Evolutionary conservation across 2,329 filamentous ascomycete genomes (phyloP).

Genomic region (Alternaria brassicicola): DNA sequence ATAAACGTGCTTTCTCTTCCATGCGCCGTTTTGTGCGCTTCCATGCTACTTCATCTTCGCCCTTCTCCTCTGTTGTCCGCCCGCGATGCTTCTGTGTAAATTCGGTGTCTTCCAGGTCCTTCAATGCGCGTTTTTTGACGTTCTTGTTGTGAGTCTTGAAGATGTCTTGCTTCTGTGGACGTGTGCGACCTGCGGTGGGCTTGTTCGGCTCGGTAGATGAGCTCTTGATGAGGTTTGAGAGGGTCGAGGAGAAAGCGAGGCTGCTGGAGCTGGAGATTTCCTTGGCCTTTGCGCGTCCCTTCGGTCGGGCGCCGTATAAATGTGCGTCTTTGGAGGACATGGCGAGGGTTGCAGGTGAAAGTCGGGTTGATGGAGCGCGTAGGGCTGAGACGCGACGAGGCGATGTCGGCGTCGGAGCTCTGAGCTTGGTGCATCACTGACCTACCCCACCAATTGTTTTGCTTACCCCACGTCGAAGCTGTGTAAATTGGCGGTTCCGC

Average conservation of each 20-base stretch:
- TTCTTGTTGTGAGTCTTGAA: conserved; percentile 71
- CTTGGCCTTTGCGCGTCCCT: conserved; percentile 61
- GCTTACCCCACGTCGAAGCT: conserved; percentile 22
- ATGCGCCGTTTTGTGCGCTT: conserved; percentile 78
- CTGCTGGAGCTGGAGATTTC: conserved; percentile 72
- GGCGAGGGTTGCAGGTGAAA: conserved; percentile 8
- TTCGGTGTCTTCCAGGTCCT: conserved; percentile 62
- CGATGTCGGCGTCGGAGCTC: conserved; percentile 37
- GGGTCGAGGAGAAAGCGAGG: conserved; percentile 85
- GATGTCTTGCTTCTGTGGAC: conserved; percentile 69
- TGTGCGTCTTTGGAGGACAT: conserved; percentile 62
- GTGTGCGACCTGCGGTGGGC: conserved; percentile 57
- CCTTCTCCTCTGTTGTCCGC: conserved; percentile 61
- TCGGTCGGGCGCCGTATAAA: conserved; percentile 78
- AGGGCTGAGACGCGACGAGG: conserved; percentile 13
- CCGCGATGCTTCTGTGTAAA: conserved; percentile 67
- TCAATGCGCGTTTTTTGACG: conserved; percentile 66
- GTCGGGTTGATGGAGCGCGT: conserved; percentile 7
- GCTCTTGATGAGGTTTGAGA: conserved; percentile 75
- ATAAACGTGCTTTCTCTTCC: conserved; percentile 87
- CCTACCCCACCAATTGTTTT: conserved; percentile 29
- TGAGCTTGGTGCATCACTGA: conserved; percentile 21
- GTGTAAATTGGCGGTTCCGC: conserved; percentile 15
- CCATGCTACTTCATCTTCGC: conserved; percentile 62
- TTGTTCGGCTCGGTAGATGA: conserved; percentile 54